Evolutionary conservation across 345 rosid genomes (phyloP), one percentile per base, ranked within the genome.

Genomic region (Sonneratia alba): DNA sequence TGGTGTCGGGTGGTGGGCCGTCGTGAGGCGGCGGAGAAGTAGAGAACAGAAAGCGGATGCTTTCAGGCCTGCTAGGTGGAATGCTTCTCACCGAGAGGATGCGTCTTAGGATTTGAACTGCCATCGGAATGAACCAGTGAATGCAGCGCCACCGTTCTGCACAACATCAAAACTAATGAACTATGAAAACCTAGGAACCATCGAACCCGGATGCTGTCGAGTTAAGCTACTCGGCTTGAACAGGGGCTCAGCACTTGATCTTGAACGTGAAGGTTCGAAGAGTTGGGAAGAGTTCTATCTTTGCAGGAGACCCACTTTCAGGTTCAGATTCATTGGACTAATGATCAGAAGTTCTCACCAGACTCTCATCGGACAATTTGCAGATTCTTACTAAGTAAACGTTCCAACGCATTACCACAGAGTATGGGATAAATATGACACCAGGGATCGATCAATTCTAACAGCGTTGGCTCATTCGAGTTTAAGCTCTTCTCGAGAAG

Each of bases 21-120:
- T 76, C 73, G 13, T 85, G 83, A 73, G 18, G 87, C 71, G 70
- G 83, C 18, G 67, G 76, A 73, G 68, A 68, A 11, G 70, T 24
- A 15, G 75, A 76, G 67, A 70, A 70, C 10, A 62, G 40, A n/a
- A n/a, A 63, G 61, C 22, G 51, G 73, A 16, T 68, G 16, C 18
- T 37, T 74, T 21, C 72, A 7, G 66, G 77, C 69, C 36, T 27
- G 37, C 18, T 34, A 38, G 66, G 66, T 34, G 19, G 13, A 62
- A 12, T 13, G 38, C 69, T 38, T 61, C 45, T 47, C 66, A 24
- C 72, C 68, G 61, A 76, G 65, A 0, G 75, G 43, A 40, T 19
- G 68, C 76, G 79, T 59, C 79, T 56, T 38, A 66, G 74, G 73
- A 66, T 77, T 67, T 18, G 36, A 24, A 27, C 11, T 57, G 74